Base-by-base conservation (phyloP, 306 rosid species). In the Cicer yamashitae region DNA sequence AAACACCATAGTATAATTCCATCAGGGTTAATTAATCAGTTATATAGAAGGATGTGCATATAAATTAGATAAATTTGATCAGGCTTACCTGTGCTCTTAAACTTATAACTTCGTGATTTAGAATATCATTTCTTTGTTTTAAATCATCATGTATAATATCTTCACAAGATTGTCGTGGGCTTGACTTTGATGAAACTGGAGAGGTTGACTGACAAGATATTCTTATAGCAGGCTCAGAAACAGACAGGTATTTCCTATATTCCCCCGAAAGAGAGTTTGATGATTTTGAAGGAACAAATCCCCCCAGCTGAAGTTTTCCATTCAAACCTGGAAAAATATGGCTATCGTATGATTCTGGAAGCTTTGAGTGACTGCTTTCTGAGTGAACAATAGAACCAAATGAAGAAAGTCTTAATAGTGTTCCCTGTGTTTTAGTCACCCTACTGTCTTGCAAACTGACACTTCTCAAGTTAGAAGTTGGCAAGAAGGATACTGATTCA, bases 371-470 rank as follows among this genome's bases (percentile, higher is more conserved):
- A 77, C 73, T 83, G 82, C 81, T 88, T 83, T 87, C 93, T 48
- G 71, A 30, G 20, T 71, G 91, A 85, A 22, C 78, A 67, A 58
- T 47, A 65, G 96, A 86, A 74, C 90, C 90, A 83, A 91, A 90
- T 72, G 99, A 94, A 58, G 97, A 83, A 85, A 90, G 87, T 86
- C 90, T 90, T 48, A 91, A 79, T 71, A 94, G 84, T 20, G 89
- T 62, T 69, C 87, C 85, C 56, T 81, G 93, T 71, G 86, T 25
- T 81, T 84, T 90, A 67, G 84, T 65, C 73, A 61, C 63, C 83
- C 71, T 77, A 64, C 73, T 70, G 62, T 91, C 96, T 43, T 46
- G 78, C 39, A 52, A 25, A 75, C 77, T 74, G 76, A 69, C 85
- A 78, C 80, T 81, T 85, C 67, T 87, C 34, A 54, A 75, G 77